These are phyloP conservation scores for Tinospora cordifolia DNA, from an alignment of 164 flowering plant species.

Conservation along the genomic window DNA sequence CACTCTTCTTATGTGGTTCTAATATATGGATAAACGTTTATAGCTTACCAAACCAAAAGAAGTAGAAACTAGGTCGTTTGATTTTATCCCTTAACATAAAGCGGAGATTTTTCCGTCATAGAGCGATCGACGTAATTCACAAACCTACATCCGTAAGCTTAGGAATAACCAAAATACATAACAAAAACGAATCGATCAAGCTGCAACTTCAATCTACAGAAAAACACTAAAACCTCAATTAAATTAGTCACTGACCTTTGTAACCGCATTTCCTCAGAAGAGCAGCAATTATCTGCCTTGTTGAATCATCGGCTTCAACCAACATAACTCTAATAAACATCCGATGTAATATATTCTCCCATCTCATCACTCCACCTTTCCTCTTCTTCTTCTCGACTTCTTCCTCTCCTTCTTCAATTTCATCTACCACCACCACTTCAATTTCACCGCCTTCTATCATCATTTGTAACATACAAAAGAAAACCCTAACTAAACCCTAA, in stretches of 20 bases:
- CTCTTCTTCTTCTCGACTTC: constrained; percentile 5
- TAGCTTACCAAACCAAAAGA: no score
- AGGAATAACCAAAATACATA: background rate
- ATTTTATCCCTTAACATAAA: no score
- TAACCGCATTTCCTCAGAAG: constrained; percentile 74
- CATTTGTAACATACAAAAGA: no score
- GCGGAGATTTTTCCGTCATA: no score
- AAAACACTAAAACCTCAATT: background rate
- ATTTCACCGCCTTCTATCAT: background rate
- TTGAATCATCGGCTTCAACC: constrained; percentile 80
- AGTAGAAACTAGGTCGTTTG: no score
- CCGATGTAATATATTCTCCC: constrained; percentile 59
- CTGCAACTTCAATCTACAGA: background rate
- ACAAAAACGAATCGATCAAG: background rate
- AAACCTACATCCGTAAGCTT: background rate
- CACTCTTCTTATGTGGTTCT: no score
- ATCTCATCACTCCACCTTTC: constrained; percentile 25
- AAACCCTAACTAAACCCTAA: background rate
- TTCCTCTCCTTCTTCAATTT: constrained; percentile 17
- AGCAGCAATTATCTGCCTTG: constrained; percentile 69
- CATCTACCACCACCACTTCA: constrained; percentile 24
- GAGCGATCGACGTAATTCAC: no score
- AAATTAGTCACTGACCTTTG: constrained; percentile 37
- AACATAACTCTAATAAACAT: constrained; percentile 54
- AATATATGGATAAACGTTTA: no score